Evolutionary conservation across 83 land plant genomes (phyloP), one percentile per base, ranked within the genome.

Genomic region (Picea abies): DNA sequence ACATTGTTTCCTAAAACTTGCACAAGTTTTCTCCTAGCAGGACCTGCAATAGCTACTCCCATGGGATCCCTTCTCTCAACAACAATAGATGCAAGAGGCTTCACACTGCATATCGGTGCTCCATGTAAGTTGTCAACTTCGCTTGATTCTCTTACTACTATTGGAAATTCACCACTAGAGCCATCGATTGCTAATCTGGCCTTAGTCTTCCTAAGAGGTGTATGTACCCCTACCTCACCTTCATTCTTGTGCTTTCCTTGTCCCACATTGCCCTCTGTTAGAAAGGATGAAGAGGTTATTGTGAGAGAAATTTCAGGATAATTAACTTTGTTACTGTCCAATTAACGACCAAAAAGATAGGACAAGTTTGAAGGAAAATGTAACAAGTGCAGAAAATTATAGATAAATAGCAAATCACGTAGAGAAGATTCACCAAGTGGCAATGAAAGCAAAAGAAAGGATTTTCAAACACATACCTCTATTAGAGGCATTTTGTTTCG

Each of bases 151-250:
- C 73, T 86, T 26, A 15, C 60, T 37, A 60, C 66, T 63, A 80
- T 84, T 22, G 44, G 47, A 60, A 62, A 82, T 70, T 82, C 86
- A 63, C 79, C 63, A 60, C 82, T 68, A 29, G 29, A 29, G 29
- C 29, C 29, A 29, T 29, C 0, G 29, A 29, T 29, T 29, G 0
- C 0, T 29, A 29, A 84, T 29, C 87, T 85, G 29, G 52, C 76
- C 81, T 90, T 93, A 22, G 44, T 44, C 80, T 89, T 93, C 81
- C 89, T 91, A n/a, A 84, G 76, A 78, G 79, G 61, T 79, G 80
- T 89, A 63, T n/a, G 79, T 63, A 25, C 60, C 67, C 84, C 92
- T 47, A 37, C 82, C 58, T 85, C 89, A 63, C 58, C 20, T 26
- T 76, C 83, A 41, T 87, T 85, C 83, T 85, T 92, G 60, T 65